Evolutionary conservation across 1,284 basidiomycete genomes (phyloP).

Genomic region (Fomitopsis palustris): DNA sequence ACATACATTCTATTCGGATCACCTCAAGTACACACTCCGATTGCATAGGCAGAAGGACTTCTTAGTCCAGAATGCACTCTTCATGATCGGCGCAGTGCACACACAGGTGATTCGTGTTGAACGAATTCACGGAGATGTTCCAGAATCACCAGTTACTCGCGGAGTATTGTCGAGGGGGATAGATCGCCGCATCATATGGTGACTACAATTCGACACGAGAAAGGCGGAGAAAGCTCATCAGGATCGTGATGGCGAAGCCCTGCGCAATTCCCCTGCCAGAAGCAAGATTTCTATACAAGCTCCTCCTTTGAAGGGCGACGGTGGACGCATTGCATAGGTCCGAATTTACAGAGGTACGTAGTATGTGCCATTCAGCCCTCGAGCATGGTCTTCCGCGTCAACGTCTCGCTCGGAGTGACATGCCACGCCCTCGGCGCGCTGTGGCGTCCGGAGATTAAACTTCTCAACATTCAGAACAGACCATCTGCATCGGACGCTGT

Average conservation of each 20-base stretch:
- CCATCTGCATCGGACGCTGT: background rate
- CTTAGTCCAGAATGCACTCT: background rate
- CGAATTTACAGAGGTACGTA: background rate
- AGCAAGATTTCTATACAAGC: background rate
- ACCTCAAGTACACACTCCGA: background rate
- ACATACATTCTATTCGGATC: background rate
- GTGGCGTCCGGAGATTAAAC: constrained; percentile 2
- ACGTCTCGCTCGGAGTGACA: background rate
- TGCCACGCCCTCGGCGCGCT: background rate
- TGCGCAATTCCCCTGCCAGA: background rate
- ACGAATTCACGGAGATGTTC: background rate
- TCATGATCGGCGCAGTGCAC: constrained; percentile 1
- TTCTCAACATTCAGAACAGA: background rate
- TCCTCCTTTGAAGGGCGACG: too few relatives aligned
- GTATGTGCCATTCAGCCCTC: background rate
- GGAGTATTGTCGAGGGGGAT: background rate
- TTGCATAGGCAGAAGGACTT: background rate
- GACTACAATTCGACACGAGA: background rate
- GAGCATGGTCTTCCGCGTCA: background rate
- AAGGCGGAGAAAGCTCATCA: background rate
- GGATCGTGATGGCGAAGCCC: too few relatives aligned
- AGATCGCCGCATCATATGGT: background rate
- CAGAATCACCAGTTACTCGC: background rate
- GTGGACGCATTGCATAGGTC: background rate
- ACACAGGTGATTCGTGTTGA: background rate